Conservation (phyloP, 768 basidiomycete species). For the Lentinula raphanica region DNA sequence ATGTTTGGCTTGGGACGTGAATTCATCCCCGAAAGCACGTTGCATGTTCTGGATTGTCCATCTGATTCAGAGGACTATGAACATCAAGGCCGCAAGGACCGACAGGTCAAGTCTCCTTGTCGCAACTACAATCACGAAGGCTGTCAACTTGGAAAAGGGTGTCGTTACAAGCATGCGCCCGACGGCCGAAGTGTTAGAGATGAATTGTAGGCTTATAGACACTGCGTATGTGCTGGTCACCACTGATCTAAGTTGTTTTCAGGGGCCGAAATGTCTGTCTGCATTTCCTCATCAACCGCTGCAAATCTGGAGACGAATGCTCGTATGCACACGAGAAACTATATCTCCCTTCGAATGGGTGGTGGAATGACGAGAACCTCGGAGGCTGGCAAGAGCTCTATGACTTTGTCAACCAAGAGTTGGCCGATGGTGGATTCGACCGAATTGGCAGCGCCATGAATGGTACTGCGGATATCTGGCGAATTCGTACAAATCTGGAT, state of each 20-base stretch:
- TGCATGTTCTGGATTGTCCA: conserved; percentile 15
- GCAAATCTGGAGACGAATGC: conserved; percentile 27
- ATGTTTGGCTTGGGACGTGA: neutral
- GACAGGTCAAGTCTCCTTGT: conserved; percentile 23
- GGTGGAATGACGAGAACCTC: conserved; percentile 21
- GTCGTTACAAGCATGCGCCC: conserved; percentile 31
- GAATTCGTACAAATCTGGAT: neutral
- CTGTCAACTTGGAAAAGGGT: conserved; percentile 23
- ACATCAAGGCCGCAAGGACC: conserved; percentile 27
- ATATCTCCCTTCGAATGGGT: conserved; percentile 25
- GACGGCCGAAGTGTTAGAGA: conserved; percentile 32
- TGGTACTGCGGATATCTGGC: neutral
- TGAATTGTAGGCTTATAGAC: conserved; percentile 22
- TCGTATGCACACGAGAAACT: conserved; percentile 28
- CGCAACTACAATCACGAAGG: conserved; percentile 33
- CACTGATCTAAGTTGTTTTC: no score
- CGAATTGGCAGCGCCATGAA: neutral
- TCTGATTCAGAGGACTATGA: conserved; percentile 34
- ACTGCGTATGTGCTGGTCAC: neutral
- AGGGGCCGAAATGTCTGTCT: conserved; percentile 38
- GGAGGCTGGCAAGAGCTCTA: neutral
- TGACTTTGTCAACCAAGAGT: neutral
- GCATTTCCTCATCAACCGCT: conserved; percentile 25
- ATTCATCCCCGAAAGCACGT: neutral
- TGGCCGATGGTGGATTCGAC: neutral